phyloP scores from a whole-genome alignment of 2,329 filamentous ascomycete species.

The Aspergillus brasiliensis region DNA sequence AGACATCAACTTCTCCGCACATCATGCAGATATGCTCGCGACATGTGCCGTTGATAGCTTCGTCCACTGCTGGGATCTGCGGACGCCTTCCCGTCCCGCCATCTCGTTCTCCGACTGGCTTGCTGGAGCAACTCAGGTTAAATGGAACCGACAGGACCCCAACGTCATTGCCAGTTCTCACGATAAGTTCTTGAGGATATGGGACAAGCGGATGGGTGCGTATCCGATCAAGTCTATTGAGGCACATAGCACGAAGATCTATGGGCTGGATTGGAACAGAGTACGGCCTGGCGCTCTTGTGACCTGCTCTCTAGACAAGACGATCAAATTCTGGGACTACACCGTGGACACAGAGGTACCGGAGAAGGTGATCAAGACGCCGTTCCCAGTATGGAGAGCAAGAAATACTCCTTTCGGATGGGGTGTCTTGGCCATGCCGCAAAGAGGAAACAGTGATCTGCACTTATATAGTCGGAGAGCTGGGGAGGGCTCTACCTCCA shows the following conservation, averaged over 20 bases:
- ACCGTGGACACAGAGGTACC: slow-evolving; percentile 63
- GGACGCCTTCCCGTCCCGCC: slow-evolving; percentile 70
- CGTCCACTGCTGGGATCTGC: slow-evolving; percentile 88
- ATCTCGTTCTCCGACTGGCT: slow-evolving; percentile 91
- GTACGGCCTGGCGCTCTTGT: slow-evolving; percentile 70
- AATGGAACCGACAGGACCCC: slow-evolving; percentile 87
- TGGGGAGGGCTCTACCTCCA: slow-evolving; percentile 40
- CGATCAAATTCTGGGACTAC: slow-evolving; percentile 93
- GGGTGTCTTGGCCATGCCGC: slow-evolving; percentile 86
- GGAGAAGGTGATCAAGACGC: slow-evolving; percentile 76
- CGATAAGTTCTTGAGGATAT: slow-evolving; percentile 82
- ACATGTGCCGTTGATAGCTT: slow-evolving; percentile 93
- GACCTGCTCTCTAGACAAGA: slow-evolving; percentile 88
- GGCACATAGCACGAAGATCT: slow-evolving; percentile 90
- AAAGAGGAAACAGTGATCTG: slow-evolving; percentile 80
- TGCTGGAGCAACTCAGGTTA: slow-evolving; percentile 90
- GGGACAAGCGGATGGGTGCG: slow-evolving; percentile 81
- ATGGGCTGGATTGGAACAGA: slow-evolving; percentile 92
- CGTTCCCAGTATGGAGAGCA: slow-evolving; percentile 88
- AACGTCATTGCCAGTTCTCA: slow-evolving; percentile 88
- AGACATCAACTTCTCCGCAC: slow-evolving; percentile 93
- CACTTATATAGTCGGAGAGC: slow-evolving; percentile 75
- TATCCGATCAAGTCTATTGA: slow-evolving; percentile 79
- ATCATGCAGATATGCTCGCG: slow-evolving; percentile 84
- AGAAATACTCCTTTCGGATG: slow-evolving; percentile 87